phyloP scores from a whole-genome alignment of 1,139 yeast species.

The Lodderomyces jiufengensis region DNA sequence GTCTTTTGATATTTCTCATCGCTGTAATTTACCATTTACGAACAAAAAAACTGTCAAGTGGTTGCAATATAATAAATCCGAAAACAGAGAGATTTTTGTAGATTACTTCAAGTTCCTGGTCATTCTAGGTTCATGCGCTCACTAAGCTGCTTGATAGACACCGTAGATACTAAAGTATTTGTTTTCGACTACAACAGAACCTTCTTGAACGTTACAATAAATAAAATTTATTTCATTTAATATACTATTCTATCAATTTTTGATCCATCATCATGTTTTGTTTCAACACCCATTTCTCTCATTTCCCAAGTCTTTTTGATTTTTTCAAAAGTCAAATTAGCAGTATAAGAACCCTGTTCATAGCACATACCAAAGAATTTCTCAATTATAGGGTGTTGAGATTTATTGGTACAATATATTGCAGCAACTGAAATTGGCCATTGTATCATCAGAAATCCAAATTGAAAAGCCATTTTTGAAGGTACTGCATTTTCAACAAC shows the following conservation, averaged over 20 bases:
- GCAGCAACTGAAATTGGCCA: slow-evolving; percentile 61
- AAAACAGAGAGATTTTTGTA: too few species aligned
- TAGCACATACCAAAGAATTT: slow-evolving; percentile 36
- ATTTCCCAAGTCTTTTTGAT: slow-evolving; percentile 37
- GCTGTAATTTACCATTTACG: slow-evolving; percentile 4
- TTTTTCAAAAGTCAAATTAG: slow-evolving; percentile 37
- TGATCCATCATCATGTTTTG: slow-evolving; percentile 23
- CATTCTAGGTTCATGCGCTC: too few species aligned
- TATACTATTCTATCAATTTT: slow-evolving; percentile 23
- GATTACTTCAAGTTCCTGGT: too few species aligned
- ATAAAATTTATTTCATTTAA: slow-evolving; percentile 5
- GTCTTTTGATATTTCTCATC: slow-evolving; percentile 4
- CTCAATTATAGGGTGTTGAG: slow-evolving; percentile 39
- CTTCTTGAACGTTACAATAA: too few species aligned
- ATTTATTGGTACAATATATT: slow-evolving; percentile 40
- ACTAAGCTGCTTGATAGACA: too few species aligned
- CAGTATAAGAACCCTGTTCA: slow-evolving; percentile 47
- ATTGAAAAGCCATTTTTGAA: slow-evolving; percentile 16
- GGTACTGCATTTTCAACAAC: slow-evolving; percentile 6
- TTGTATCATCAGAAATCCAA: slow-evolving; percentile 42
- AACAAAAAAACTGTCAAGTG: not conserved
- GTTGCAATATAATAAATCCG: too few species aligned
- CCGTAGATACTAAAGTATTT: too few species aligned
- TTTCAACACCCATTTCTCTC: slow-evolving; percentile 22
- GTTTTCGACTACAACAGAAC: too few species aligned